A percentile compares a stretch with the other conserved stretches of the same genome.
These are phyloP conservation scores for Astragalus glycyphyllos DNA, from an alignment of 306 rosid species.

Conservation along the genomic window DNA sequence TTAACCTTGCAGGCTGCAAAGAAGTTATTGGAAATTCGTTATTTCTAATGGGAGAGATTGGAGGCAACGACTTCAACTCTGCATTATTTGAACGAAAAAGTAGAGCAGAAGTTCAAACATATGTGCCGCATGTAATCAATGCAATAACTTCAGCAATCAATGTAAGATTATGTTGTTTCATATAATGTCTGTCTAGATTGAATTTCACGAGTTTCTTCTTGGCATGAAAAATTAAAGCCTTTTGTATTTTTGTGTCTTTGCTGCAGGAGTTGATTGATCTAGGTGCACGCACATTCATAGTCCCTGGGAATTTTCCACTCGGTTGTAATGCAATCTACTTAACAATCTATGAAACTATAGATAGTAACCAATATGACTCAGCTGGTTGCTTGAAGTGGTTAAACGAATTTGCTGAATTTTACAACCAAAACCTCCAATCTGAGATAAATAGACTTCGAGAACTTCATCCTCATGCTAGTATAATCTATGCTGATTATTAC, in stretches of 20 bases:
- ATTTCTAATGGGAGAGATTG: constrained; percentile 66
- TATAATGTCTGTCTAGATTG: background rate
- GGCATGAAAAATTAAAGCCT: background rate
- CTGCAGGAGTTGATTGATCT: constrained; percentile 54
- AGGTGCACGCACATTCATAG: constrained; percentile 56
- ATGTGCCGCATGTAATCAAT: constrained; percentile 48
- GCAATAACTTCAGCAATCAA: constrained; percentile 46
- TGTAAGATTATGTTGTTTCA: constrained; percentile 36
- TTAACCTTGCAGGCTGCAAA: constrained; percentile 49
- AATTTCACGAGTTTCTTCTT: background rate
- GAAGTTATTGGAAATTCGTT: constrained; percentile 49
- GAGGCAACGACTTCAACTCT: constrained; percentile 65
- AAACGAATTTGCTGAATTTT: constrained; percentile 51
- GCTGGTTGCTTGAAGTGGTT: constrained; percentile 58
- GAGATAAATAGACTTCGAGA: constrained; percentile 40
- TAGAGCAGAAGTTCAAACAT: constrained; percentile 42
- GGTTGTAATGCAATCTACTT: constrained; percentile 49
- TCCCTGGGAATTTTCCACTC: constrained; percentile 59
- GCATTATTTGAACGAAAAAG: constrained; percentile 20
- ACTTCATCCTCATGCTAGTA: constrained; percentile 42
- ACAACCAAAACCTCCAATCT: constrained; percentile 48
- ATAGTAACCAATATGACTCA: constrained; percentile 45
- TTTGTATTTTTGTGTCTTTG: background rate
- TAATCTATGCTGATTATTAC: constrained; percentile 61
- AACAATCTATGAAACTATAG: constrained; percentile 35